These are phyloP conservation scores for Trichoderma sp. DNA, from an alignment of 2,329 filamentous ascomycete genomes.

Conservation along the genomic window DNA sequence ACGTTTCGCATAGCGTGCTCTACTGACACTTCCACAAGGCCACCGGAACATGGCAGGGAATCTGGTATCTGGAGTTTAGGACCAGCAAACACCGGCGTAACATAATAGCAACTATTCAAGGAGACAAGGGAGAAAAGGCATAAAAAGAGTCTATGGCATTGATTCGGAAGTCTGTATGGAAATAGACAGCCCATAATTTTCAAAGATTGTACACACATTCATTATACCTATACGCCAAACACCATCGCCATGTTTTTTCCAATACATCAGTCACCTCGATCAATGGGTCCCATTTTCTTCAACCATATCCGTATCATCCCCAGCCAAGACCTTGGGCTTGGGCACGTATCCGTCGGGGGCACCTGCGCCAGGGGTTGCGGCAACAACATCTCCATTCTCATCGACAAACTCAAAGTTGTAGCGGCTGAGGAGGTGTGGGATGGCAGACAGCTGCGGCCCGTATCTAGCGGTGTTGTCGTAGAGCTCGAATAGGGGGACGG, in stretches of 20 bases:
- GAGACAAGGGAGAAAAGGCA: conserved; percentile 79
- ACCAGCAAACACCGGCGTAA: conserved; percentile 70
- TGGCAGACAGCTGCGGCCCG: conserved; percentile 91
- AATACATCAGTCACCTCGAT: conserved; percentile 24
- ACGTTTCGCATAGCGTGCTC: not conserved
- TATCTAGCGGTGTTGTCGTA: conserved; percentile 97
- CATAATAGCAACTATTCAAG: conserved; percentile 91
- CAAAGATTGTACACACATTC: conserved; percentile 3
- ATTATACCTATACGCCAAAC: conserved; percentile 33
- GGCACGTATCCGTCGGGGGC: conserved; percentile 56
- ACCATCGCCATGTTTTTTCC: conserved; percentile 34
- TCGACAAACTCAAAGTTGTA: conserved; percentile 99
- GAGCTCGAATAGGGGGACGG: conserved; percentile 93
- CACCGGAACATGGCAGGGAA: conserved; percentile 75
- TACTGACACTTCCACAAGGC: conserved; percentile 36
- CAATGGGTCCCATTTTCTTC: conserved; percentile 42
- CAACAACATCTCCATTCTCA: conserved; percentile 83
- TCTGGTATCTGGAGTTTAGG: conserved; percentile 94
- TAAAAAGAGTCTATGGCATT: conserved; percentile 24
- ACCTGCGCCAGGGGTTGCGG: conserved; percentile 72
- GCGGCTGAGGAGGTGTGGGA: conserved; percentile 87
- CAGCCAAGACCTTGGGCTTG: conserved; percentile 63
- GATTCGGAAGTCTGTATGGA: not conserved
- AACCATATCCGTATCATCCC: conserved; percentile 60
- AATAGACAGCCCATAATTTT: conserved; percentile 2